Percentiles rank a stretch among this genome's conserved stretches.
Conservation (phyloP, 352 stramenopile species). For the Phytophthora sojae region DNA sequence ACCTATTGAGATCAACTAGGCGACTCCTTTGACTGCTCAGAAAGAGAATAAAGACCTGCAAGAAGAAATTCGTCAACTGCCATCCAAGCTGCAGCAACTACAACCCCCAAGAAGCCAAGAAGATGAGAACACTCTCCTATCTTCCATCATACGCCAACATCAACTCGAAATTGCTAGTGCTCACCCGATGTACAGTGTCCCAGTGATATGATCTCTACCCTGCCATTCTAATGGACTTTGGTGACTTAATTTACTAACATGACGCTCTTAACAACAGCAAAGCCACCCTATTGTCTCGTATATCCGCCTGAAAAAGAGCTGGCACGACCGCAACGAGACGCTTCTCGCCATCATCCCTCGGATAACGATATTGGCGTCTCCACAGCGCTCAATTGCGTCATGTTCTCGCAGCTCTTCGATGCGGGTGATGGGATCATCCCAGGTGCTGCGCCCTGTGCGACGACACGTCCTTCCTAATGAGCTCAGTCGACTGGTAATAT, state of each 20-base stretch:
- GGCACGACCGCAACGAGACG: slow-evolving; percentile 15
- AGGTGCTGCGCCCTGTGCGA: neutral
- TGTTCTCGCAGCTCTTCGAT: slow-evolving; percentile 4
- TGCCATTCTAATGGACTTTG: too few species aligned
- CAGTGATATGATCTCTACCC: neutral
- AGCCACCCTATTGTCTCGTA: slow-evolving; percentile 12
- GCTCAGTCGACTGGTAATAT: too few species aligned
- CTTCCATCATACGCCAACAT: slow-evolving; percentile 1
- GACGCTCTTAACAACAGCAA: neutral
- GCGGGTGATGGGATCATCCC: neutral
- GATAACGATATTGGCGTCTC: slow-evolving; percentile 9
- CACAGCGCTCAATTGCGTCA: slow-evolving; percentile 10
- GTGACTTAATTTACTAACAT: neutral
- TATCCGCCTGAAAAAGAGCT: slow-evolving; percentile 23
- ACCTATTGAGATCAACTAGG: too few species aligned
- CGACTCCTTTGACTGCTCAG: neutral
- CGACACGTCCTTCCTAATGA: too few species aligned
- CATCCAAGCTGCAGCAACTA: slow-evolving; percentile 6
- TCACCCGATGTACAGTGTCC: slow-evolving; percentile 5
- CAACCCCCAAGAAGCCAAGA: neutral
- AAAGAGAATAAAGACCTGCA: slow-evolving; percentile 10
- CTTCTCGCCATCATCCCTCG: slow-evolving; percentile 19
- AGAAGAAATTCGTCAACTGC: slow-evolving; percentile 6
- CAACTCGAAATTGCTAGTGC: slow-evolving; percentile 7
- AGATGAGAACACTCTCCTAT: neutral